These are phyloP conservation scores for Cladosporium sp. DNA, from an alignment of 2,329 filamentous ascomycete genomes.

Conservation along the genomic window DNA sequence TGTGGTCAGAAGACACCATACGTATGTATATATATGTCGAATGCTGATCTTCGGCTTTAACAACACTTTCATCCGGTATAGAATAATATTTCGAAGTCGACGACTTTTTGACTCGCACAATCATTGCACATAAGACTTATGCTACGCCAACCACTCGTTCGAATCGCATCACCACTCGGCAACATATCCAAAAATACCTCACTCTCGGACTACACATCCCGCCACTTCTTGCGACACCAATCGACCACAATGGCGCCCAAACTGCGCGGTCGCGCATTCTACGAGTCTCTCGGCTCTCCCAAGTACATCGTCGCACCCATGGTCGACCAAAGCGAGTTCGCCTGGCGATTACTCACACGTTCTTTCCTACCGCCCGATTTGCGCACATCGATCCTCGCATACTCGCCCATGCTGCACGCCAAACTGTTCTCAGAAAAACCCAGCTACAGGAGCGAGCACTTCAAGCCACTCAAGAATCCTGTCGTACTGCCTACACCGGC, in stretches of 20 bases:
- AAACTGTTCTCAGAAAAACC: slow-evolving; percentile 75
- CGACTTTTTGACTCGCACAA: no score
- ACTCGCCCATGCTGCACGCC: slow-evolving; percentile 95
- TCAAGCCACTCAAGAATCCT: slow-evolving; percentile 59
- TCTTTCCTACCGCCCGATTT: slow-evolving; percentile 71
- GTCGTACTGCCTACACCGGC: slow-evolving; percentile 19
- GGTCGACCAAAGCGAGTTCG: slow-evolving; percentile 98
- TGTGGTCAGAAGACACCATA: no score
- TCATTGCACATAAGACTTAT: neutral
- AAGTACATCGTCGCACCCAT: slow-evolving; percentile 91
- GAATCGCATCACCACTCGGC: neutral
- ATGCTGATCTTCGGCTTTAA: neutral
- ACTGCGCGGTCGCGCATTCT: slow-evolving; percentile 72
- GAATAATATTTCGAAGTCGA: no score
- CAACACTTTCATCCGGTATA: neutral
- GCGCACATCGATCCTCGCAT: slow-evolving; percentile 67
- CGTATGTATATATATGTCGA: neutral
- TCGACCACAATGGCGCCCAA: slow-evolving; percentile 26
- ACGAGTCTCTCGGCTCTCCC: slow-evolving; percentile 88
- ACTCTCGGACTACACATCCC: neutral
- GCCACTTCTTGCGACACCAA: neutral
- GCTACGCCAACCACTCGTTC: neutral
- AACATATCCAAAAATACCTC: neutral
- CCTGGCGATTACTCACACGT: slow-evolving; percentile 93
- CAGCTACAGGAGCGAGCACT: slow-evolving; percentile 74